Conservation (phyloP, 1,284 basidiomycete species). For the Microbotryomycetes sp. region DNA sequence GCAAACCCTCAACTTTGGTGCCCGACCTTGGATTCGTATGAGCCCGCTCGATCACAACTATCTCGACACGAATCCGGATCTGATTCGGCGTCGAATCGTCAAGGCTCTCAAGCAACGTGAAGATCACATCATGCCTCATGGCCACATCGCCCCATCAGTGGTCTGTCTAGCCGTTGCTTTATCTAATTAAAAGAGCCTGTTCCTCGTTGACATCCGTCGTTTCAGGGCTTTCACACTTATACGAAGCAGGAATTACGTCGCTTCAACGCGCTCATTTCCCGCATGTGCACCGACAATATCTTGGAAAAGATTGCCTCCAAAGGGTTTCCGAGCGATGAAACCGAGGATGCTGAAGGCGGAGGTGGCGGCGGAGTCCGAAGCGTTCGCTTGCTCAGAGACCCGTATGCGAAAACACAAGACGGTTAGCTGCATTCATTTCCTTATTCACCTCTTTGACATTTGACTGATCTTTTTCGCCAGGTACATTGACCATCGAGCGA, state of each 20-base stretch:
- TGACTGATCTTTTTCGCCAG: neutral
- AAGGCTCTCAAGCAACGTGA: neutral
- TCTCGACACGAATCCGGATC: conserved; percentile 3
- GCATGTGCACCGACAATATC: conserved; percentile 59
- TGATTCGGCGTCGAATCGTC: conserved; percentile 23
- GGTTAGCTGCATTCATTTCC: neutral
- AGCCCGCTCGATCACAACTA: neutral
- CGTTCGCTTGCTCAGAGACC: neutral
- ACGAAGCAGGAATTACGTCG: conserved; percentile 65
- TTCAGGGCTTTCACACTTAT: conserved; percentile 19
- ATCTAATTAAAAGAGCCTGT: neutral
- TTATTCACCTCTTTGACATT: neutral
- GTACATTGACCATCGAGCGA: neutral
- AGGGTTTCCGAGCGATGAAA: no score
- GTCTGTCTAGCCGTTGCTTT: neutral
- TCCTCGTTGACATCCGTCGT: neutral
- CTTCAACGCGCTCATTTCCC: conserved; percentile 61
- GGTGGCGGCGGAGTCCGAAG: neutral
- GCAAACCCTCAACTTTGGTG: neutral
- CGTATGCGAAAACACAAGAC: neutral
- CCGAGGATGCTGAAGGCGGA: conserved; percentile 4
- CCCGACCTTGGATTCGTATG: neutral
- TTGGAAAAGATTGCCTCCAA: conserved; percentile 68
- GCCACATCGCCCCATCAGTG: neutral
- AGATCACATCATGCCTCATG: neutral